Evolutionary conservation across 306 rosid genomes (phyloP).

Genomic region (Aeschynomene evenia): DNA sequence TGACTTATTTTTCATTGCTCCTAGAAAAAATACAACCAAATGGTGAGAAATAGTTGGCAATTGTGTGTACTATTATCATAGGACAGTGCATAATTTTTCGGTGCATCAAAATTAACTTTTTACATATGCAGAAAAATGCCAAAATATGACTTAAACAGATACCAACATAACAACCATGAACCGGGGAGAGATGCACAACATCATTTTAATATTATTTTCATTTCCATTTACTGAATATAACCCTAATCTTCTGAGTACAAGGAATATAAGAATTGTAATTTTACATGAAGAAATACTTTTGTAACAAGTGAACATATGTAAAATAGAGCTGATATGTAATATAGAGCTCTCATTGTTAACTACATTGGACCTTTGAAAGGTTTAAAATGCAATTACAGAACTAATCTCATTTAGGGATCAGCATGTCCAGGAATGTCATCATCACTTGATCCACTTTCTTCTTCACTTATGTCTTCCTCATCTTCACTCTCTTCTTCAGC

Average conservation of each 20-base stretch:
- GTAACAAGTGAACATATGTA: slow-evolving; percentile 36
- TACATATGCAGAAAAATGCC: not conserved
- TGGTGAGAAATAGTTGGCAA: not conserved
- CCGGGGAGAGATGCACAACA: not conserved
- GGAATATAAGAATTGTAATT: slow-evolving; percentile 34
- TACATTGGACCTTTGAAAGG: slow-evolving; percentile 37
- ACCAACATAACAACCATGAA: not conserved
- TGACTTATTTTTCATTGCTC: no score
- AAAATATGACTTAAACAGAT: not conserved
- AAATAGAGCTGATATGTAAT: slow-evolving; percentile 34
- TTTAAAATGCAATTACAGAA: slow-evolving; percentile 19
- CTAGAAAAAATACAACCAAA: no score
- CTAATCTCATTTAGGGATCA: slow-evolving; percentile 53
- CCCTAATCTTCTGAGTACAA: slow-evolving; percentile 27
- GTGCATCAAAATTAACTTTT: not conserved
- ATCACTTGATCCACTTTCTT: slow-evolving; percentile 70
- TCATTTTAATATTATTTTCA: slow-evolving; percentile 8
- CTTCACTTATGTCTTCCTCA: slow-evolving; percentile 75
- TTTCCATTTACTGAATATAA: slow-evolving; percentile 23
- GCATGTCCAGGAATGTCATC: slow-evolving; percentile 89
- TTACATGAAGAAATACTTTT: slow-evolving; percentile 36
- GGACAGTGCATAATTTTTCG: no score
- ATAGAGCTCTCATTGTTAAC: slow-evolving; percentile 33
- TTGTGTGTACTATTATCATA: no score
- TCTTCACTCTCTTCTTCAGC: slow-evolving; percentile 74